Percentiles rank a stretch among this genome's conserved stretches.
These are phyloP conservation scores for Penicillium lagena DNA, from an alignment of 495 filamentous ascomycete species.

Conservation along the genomic window DNA sequence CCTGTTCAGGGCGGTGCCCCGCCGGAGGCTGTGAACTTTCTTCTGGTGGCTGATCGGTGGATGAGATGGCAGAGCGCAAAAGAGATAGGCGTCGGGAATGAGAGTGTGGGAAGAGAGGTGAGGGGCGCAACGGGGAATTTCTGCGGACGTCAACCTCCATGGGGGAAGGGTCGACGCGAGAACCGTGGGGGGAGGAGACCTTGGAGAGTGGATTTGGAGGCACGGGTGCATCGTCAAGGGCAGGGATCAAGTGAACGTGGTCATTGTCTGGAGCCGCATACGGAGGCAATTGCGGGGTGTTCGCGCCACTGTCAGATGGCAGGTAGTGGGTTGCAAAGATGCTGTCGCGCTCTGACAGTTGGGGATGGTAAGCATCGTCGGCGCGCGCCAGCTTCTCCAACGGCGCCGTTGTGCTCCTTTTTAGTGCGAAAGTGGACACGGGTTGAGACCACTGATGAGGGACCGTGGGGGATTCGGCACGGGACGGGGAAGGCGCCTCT, in stretches of 20 bases:
- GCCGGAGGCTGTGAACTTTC: conserved; percentile 9
- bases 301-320: conserved; percentile 39
- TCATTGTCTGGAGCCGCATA: conserved; percentile 26
- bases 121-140: conserved; percentile 26
- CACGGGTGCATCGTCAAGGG: conserved; percentile 27
- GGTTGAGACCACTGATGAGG: conserved; percentile 28
- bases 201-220: conserved; percentile 29
- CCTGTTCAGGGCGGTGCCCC: conserved; percentile 4
- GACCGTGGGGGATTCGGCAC: conserved; percentile 35
- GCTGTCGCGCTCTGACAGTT: conserved; percentile 56
- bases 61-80: conserved; percentile 22
- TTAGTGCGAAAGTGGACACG: conserved; percentile 25
- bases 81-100: conserved; percentile 19
- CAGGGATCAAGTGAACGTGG: conserved; percentile 20
- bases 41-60: conserved; percentile 18
- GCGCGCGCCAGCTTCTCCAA: conserved; percentile 20
- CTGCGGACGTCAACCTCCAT: conserved; percentile 42
- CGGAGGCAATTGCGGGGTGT: conserved; percentile 44
- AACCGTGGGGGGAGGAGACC: conserved; percentile 25
- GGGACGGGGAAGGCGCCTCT: conserved; percentile 30
- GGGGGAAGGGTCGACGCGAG: conserved; percentile 29
- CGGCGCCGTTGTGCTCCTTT: conserved; percentile 27
- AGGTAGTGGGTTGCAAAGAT: conserved; percentile 60
- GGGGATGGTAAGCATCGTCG: conserved; percentile 32
- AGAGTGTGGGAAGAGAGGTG: conserved; percentile 24